Conservation (phyloP, 139 green algal species). For the Mesostigma viride region DNA sequence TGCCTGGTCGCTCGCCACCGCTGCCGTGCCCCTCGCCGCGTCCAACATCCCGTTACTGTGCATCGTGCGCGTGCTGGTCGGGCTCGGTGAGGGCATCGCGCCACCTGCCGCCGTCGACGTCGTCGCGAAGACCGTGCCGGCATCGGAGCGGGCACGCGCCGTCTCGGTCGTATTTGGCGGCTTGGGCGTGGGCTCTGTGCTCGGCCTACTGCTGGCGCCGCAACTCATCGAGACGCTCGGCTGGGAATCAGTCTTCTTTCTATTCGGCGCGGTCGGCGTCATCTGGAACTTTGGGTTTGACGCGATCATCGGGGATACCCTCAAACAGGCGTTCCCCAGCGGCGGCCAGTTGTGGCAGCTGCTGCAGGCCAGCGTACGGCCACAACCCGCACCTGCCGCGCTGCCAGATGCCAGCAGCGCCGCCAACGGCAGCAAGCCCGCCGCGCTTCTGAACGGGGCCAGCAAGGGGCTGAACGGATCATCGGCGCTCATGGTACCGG, state of each 20-base stretch:
- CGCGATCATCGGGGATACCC: too few relatives aligned
- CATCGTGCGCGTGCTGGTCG: constrained; percentile 58
- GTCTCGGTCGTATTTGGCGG: constrained; percentile 80
- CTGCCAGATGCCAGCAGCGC: too few relatives aligned
- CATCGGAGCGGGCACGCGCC: constrained; percentile 59
- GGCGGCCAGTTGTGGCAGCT: too few relatives aligned
- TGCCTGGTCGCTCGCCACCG: constrained; percentile 69
- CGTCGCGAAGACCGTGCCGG: constrained; percentile 49
- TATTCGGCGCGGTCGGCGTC: constrained; percentile 70
- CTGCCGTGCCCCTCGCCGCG: constrained; percentile 57
- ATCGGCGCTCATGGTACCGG: too few relatives aligned
- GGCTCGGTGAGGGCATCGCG: constrained; percentile 82
- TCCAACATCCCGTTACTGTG: constrained; percentile 55
- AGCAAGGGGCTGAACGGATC: too few relatives aligned
- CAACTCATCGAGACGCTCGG: constrained; percentile 61
- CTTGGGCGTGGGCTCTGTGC: constrained; percentile 72
- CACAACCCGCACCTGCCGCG: too few relatives aligned
- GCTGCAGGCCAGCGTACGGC: too few relatives aligned
- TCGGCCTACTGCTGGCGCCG: constrained; percentile 26
- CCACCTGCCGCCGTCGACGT: constrained; percentile 82
- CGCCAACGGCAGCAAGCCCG: too few relatives aligned
- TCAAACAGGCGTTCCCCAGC: too few relatives aligned
- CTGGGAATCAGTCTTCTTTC: constrained; percentile 79
- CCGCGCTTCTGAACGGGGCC: too few relatives aligned
- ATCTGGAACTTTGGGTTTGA: constrained; percentile 45